Percentiles rank a stretch among this genome's conserved stretches.
phyloP scores from a whole-genome alignment of 2,329 filamentous ascomycete genomes.

The Trichoderma harzianum region DNA sequence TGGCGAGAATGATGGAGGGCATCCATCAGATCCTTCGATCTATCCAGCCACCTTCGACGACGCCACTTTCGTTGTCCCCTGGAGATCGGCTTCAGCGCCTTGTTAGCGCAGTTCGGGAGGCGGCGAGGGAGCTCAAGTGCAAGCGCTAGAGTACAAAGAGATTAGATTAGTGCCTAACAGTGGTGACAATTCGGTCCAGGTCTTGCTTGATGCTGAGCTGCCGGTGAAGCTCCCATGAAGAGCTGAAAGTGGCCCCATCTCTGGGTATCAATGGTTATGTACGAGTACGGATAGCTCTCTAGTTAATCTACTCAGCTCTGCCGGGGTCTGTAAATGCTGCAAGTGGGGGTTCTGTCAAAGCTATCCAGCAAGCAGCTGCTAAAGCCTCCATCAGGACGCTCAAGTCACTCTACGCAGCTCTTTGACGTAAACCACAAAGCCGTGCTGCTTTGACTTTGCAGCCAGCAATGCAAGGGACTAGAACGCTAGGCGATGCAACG shows the following conservation, averaged over 20 bases:
- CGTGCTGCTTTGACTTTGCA: not conserved
- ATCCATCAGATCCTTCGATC: not conserved
- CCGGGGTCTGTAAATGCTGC: not conserved
- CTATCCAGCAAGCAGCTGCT: not conserved
- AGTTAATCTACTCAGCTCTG: conserved; percentile 1
- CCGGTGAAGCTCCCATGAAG: not conserved
- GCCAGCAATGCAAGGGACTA: not conserved
- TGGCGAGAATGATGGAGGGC: not conserved
- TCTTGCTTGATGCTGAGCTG: not conserved
- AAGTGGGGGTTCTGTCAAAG: not conserved
- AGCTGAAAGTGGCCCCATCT: not conserved
- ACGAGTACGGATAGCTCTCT: no score
- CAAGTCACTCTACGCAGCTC: not conserved
- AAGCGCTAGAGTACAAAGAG: not conserved
- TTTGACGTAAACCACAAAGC: not conserved
- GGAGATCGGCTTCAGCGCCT: not conserved
- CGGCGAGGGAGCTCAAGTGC: not conserved
- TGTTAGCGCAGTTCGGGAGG: not conserved
- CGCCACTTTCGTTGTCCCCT: conserved; percentile 2
- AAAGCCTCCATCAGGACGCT: not conserved
- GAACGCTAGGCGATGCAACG: not conserved
- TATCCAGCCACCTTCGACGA: not conserved
- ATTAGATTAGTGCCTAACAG: not conserved
- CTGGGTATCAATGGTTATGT: not conserved
- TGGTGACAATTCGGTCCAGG: not conserved